Conservation (phyloP, 2,329 filamentous ascomycete species). For the Ophiocordyceps robertsii region DNA sequence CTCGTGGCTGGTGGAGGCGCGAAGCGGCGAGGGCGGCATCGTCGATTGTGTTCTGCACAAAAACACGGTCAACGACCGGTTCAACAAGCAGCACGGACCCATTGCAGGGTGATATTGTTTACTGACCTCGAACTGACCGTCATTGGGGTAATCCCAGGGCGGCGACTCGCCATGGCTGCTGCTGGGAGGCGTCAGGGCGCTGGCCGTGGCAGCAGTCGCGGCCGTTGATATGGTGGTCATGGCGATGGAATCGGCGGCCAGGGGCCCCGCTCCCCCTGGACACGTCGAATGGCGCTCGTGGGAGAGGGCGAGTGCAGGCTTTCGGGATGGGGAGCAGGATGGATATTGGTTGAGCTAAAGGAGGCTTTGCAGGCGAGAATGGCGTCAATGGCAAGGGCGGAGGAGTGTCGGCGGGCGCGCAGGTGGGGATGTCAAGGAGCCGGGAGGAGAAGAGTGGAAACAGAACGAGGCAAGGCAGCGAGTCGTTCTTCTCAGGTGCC, state of each 20-base stretch:
- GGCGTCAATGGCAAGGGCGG: no score
- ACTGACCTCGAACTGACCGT: conserved; percentile 24
- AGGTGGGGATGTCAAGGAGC: no score
- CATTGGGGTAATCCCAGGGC: conserved; percentile 26
- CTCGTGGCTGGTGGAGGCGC: conserved; percentile 5
- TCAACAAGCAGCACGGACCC: background rate
- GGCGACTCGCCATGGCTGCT: conserved; percentile 34
- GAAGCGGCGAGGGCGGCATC: conserved; percentile 3
- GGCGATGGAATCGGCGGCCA: conserved; percentile 7
- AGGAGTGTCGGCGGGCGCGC: no score
- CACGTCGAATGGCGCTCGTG: background rate
- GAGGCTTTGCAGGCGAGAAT: no score
- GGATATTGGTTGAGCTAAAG: no score
- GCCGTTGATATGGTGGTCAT: conserved; percentile 38
- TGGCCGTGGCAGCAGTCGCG: conserved; percentile 21
- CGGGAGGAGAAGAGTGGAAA: no score
- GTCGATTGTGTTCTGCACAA: conserved; percentile 3
- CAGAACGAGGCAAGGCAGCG: no score
- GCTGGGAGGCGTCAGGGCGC: conserved; percentile 32
- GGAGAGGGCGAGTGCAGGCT: background rate
- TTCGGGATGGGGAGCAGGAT: background rate
- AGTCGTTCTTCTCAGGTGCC: no score
- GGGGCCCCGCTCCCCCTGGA: conserved; percentile 16
- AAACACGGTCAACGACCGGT: background rate
- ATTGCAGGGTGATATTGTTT: background rate